phyloP scores from a whole-genome alignment of 1,139 yeast species.

The Debaryomyces psychrophilus region DNA sequence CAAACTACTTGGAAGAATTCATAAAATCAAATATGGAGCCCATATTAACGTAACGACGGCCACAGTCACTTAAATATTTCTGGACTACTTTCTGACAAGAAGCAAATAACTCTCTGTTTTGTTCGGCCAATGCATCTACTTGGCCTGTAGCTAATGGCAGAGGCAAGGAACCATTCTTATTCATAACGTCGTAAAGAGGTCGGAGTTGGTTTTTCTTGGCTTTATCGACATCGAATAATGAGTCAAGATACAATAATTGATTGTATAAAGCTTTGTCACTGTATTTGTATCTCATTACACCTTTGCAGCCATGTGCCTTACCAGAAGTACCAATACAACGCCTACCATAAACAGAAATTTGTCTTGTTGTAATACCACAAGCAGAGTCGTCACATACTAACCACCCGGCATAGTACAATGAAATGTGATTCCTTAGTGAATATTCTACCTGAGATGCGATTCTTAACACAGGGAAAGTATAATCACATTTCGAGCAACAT shows the following conservation, averaged over 20 bases:
- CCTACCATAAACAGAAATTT: constrained; percentile 85
- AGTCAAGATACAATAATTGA: constrained; percentile 77
- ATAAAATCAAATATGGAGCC: constrained; percentile 72
- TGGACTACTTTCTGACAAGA: constrained; percentile 63
- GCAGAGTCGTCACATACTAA: constrained; percentile 80
- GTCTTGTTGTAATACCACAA: constrained; percentile 82
- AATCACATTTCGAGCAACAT: constrained; percentile 63
- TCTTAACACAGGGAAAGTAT: constrained; percentile 52
- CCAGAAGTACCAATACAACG: constrained; percentile 75
- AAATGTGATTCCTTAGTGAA: constrained; percentile 67
- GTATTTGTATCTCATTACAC: constrained; percentile 79
- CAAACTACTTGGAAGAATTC: constrained; percentile 19
- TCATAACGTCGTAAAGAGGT: constrained; percentile 43
- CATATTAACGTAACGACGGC: constrained; percentile 91
- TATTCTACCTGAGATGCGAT: constrained; percentile 75
- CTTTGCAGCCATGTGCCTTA: constrained; percentile 72
- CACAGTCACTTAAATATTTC: constrained; percentile 80
- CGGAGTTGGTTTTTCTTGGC: constrained; percentile 61
- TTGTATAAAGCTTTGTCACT: constrained; percentile 82
- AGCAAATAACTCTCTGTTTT: constrained; percentile 68
- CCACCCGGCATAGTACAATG: constrained; percentile 85
- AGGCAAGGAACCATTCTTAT: constrained; percentile 35
- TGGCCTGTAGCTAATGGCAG: constrained; percentile 57
- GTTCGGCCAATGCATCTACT: constrained; percentile 75
- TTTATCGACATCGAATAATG: constrained; percentile 81